Base-by-base conservation (phyloP, 2,329 filamentous ascomycete species). In the Clonostachys rhizophaga region DNA sequence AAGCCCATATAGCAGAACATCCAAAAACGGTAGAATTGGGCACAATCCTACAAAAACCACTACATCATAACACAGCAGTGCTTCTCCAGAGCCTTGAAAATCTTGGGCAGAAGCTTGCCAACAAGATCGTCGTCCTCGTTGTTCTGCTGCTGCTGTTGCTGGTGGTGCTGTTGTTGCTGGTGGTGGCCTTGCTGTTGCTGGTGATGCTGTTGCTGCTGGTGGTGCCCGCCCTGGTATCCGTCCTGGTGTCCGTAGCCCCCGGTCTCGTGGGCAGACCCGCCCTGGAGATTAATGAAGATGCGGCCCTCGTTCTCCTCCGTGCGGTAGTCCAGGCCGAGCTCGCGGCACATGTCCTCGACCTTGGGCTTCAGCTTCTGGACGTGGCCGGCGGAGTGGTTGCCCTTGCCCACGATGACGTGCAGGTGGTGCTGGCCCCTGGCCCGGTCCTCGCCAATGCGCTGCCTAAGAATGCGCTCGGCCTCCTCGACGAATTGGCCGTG, bases 401-500 rank as follows among this genome's bases (percentile, higher is more conserved):
- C 94, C 68, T 92, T 95, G 60, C 94, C 94, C 33, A 97, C 92
- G 59, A 99, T 96, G 39, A 95, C 91, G 69, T 96, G 91, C 47
- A 99, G 72, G 69, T 96, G 89, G 17, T 74, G 81, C 70, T 95
- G 86, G 1, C 89, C 89, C 35, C 81, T 78, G 46, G 78, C 66
- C 62, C 83, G 81, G 49, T 91, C 91, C 55, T 88, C 84, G 55
- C 82, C 81, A 60, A 99, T 95, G 55, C 94, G 79, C 67, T 89
- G 77, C 70, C 92, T 89, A 18, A 97, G 74, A 48, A 96, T 94
- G 53, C 89, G 81, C 72, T 96, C 91, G 6, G 94, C 94, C 72
- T 97, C 94, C 64, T 96, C 89, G 49, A 96, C 91, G 59, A 87
- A 96, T 62, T 95, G 87, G 4, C 94, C 94, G 66, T 99, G 94